These are phyloP conservation scores for Naganishia vaughanmartiniae DNA, from an alignment of 768 basidiomycete genomes.

Conservation along the genomic window DNA sequence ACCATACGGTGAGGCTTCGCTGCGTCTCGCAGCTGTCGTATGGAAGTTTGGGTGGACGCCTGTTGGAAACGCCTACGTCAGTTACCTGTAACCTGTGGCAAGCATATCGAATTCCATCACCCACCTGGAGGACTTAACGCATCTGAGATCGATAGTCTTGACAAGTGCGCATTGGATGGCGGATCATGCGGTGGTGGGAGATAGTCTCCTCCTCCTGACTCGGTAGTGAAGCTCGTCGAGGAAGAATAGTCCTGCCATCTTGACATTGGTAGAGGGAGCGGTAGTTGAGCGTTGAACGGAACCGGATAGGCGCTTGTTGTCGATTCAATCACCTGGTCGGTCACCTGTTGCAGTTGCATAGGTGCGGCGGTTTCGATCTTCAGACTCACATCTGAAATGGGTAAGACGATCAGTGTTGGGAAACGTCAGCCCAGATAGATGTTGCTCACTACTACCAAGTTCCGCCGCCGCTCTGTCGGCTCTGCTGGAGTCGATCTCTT, in stretches of 20 bases:
- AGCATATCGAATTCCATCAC: not conserved
- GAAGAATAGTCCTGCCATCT: constrained; percentile 5
- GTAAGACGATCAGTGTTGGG: no score
- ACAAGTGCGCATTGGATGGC: constrained; percentile 1
- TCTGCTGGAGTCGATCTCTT: not conserved
- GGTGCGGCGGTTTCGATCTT: not conserved
- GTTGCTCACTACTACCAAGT: not conserved
- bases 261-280: not conserved
- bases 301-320: not conserved
- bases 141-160: not conserved
- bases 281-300: not conserved
- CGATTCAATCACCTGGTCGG: not conserved
- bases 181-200: not conserved
- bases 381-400: not conserved
- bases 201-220: not conserved
- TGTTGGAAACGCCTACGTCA: not conserved
- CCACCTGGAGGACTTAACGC: not conserved
- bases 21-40: not conserved
- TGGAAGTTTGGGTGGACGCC: not conserved
- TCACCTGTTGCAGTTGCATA: not conserved
- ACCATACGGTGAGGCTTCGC: not conserved
- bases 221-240: not conserved
- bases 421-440: not conserved
- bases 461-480: not conserved
- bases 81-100: not conserved